Conservation (phyloP, 495 filamentous ascomycete species). For the Xylaria palmicola region DNA sequence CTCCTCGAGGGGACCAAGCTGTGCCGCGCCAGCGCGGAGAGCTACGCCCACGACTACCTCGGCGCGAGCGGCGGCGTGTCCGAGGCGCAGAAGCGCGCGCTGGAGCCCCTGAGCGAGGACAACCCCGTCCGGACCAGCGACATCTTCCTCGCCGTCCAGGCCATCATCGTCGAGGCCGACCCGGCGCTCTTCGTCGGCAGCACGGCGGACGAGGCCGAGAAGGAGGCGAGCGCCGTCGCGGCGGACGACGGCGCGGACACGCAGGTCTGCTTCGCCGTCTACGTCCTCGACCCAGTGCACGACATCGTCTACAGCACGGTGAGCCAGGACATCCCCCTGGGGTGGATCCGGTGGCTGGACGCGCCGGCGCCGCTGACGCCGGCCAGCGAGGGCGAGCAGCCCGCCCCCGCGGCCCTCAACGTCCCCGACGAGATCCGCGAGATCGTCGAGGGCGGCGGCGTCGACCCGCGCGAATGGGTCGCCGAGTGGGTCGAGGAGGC, state of each 20-base stretch:
- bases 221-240: constrained; percentile 49
- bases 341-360: constrained; percentile 93
- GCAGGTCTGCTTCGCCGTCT: constrained; percentile 82
- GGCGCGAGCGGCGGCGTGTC: constrained; percentile 73
- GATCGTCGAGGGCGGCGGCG: constrained; percentile 83
- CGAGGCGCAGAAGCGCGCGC: constrained; percentile 72
- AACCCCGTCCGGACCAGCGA: constrained; percentile 91
- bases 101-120: constrained; percentile 69
- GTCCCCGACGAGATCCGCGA: constrained; percentile 83
- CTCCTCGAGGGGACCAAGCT: constrained; percentile 86
- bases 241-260: constrained; percentile 49
- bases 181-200: constrained; percentile 64
- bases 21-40: constrained; percentile 80
- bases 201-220: constrained; percentile 46
- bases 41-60: constrained; percentile 82
- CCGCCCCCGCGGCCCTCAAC: constrained; percentile 24
- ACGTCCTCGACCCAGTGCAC: constrained; percentile 91
- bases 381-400: constrained; percentile 41
- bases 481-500: constrained; percentile 95
- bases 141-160: constrained; percentile 92
- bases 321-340: constrained; percentile 78
- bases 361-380: constrained; percentile 59
- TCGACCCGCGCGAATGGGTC: constrained; percentile 95
- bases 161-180: constrained; percentile 62
- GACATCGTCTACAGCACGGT: constrained; percentile 81